Base-by-base conservation (phyloP, 2,329 filamentous ascomycete genomes). In the Plenodomus biglobosus region DNA sequence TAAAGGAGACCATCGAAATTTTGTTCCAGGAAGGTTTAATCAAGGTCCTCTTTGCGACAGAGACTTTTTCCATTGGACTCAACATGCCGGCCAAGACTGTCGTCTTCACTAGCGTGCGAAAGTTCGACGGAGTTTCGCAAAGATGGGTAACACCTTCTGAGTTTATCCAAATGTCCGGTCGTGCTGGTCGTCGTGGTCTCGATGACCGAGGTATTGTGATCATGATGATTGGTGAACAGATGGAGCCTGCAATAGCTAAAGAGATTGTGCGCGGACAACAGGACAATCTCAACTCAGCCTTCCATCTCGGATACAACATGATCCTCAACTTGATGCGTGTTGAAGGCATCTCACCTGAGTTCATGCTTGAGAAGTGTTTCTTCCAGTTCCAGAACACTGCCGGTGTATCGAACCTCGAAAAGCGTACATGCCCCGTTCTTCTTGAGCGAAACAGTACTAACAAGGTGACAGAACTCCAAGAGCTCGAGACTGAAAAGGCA, bases 41-140 rank as follows among this genome's bases (percentile, higher is more conserved):
- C 78, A 99, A 99, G 75, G 92, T 97, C 8, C 80, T 99, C 1
- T 97, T 99, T 54, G 94, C 94, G 0, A 99, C 94, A 0, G 95
- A 99, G 72, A 99, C 94, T 1, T 99, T 99, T 75, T 97, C 94
- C 3, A 99, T 99, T 57, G 94, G 94, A 51, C 76, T 99, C 49
- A 99, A 99, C 79, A 97, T 99, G 94, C 94, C 94, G 58, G 94
- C 94, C 20, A 96, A 96, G 78, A 99, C 94, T 1, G 94, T 99
- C 1, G 92, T 99, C n/a, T 99, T 99, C 72, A 96, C 94, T 0
- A 92, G 88, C 59, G 91, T 99, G 8, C 88, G 88, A 44, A 99
- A 99, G 69, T 99, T 92, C 68, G 94, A 99, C 67, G 95, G 95
- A 48, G 80, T 85, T 6, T 80, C 82, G 50, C 83, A 84, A 61